phyloP scores from a whole-genome alignment of 2,329 filamentous ascomycete species.

The Cladosporium sp. region DNA sequence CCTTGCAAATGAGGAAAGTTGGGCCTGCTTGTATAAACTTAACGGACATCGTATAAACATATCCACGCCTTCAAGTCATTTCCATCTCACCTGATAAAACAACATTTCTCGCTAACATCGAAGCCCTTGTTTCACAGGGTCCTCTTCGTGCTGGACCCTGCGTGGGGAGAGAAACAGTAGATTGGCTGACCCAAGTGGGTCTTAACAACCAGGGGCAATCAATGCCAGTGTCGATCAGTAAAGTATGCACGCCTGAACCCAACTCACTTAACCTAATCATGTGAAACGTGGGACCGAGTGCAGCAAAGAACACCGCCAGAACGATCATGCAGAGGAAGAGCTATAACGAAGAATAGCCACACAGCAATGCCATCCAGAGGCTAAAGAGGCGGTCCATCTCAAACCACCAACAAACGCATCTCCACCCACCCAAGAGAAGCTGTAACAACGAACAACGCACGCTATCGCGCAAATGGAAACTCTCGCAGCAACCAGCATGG shows the following conservation, averaged over 20 bases:
- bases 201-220: background rate
- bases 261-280: background rate
- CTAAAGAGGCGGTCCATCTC: background rate
- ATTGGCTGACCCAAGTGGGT: background rate
- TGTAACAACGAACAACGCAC: background rate
- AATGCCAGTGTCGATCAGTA: conserved; percentile 8
- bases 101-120: background rate
- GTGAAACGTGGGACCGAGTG: conserved; percentile 1
- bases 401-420: background rate
- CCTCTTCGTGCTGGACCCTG: background rate
- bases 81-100: no score
- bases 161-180: background rate
- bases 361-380: background rate
- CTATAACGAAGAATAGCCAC: background rate
- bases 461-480: conserved; percentile 11
- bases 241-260: background rate
- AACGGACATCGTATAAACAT: no score
- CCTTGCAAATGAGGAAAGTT: no score
- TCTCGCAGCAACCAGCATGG: conserved; percentile 7
- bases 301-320: background rate
- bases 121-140: background rate
- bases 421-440: background rate
- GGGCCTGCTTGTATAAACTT: no score
- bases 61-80: no score
- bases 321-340: background rate